A percentile compares a stretch with the other conserved stretches of the same genome.
Evolutionary conservation across 495 filamentous ascomycete species (phyloP).

Genomic region (Aspergillus egyptiacus): DNA sequence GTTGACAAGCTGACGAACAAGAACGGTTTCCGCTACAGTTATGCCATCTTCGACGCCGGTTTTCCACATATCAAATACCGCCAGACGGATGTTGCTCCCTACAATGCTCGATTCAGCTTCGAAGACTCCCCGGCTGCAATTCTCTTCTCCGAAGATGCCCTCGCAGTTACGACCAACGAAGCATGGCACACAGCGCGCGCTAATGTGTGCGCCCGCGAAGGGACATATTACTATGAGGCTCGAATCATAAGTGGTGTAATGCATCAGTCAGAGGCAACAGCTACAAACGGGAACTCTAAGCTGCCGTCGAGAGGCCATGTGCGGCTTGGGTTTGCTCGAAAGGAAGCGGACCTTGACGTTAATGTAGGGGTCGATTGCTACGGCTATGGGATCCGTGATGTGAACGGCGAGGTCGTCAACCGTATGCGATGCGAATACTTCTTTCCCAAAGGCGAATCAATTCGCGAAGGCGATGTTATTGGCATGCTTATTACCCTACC

Average conservation of each 20-base stretch:
- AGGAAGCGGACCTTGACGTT: slow-evolving; percentile 85
- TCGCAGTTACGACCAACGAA: slow-evolving; percentile 39
- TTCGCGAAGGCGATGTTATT: slow-evolving; percentile 84
- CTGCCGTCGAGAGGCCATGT: slow-evolving; percentile 62
- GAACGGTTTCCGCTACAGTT: slow-evolving; percentile 83
- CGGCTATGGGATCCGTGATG: slow-evolving; percentile 88
- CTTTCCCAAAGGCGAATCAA: slow-evolving; percentile 64
- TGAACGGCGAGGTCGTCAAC: slow-evolving; percentile 83
- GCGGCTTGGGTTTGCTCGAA: slow-evolving; percentile 80
- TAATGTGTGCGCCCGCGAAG: slow-evolving; percentile 88
- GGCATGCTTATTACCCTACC: slow-evolving; percentile 90
- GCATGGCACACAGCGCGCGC: slow-evolving; percentile 55
- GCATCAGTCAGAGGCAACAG: slow-evolving; percentile 20
- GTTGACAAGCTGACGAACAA: slow-evolving; percentile 75
- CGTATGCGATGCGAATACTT: slow-evolving; percentile 88
- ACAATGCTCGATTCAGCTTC: slow-evolving; percentile 75
- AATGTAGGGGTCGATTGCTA: slow-evolving; percentile 96
- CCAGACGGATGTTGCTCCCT: slow-evolving; percentile 78
- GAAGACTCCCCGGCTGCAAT: slow-evolving; percentile 80
- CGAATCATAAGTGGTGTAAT: slow-evolving; percentile 68
- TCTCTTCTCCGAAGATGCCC: slow-evolving; percentile 37
- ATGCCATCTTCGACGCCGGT: slow-evolving; percentile 80
- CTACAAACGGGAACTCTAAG: slow-evolving; percentile 30
- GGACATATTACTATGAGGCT: slow-evolving; percentile 90
- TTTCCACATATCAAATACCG: slow-evolving; percentile 87